Percentiles rank a stretch among this genome's conserved stretches.
phyloP scores from a whole-genome alignment of 2,329 filamentous ascomycete species.

The Chaetomiaceae sp. region DNA sequence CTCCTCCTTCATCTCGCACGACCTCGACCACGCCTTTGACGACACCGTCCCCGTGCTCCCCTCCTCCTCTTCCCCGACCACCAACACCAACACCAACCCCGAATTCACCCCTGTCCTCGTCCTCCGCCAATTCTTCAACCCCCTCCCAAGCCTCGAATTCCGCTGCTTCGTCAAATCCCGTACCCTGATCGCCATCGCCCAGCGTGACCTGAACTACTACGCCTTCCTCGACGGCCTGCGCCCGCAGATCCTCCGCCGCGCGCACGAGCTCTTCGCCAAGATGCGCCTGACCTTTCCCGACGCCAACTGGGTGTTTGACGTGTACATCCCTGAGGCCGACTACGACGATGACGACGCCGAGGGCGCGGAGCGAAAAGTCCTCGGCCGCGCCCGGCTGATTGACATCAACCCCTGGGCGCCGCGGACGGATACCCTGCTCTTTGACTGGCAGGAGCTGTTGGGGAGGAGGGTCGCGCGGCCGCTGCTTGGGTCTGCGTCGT shows the following conservation, averaged over 20 bases:
- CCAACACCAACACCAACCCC: conserved; percentile 19
- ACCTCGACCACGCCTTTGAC: conserved; percentile 89
- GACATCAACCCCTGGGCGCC: conserved; percentile 95
- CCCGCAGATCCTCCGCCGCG: conserved; percentile 60
- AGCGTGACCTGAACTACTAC: conserved; percentile 88
- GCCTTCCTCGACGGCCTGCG: conserved; percentile 67
- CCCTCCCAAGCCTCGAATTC: conserved; percentile 90
- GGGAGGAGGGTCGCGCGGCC: conserved; percentile 59
- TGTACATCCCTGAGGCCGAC: conserved; percentile 72
- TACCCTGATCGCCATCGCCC: conserved; percentile 74
- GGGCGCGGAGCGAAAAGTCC: conserved; percentile 42
- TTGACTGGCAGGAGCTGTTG: conserved; percentile 84
- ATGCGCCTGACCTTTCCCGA: conserved; percentile 78
- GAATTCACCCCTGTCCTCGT: conserved; percentile 72
- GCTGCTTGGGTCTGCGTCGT: conserved; percentile 44
- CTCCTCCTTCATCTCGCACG: conserved; percentile 90
- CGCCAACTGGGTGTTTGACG: conserved; percentile 79
- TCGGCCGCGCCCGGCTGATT: conserved; percentile 76
- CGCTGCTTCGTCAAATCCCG: conserved; percentile 87
- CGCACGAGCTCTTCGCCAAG: conserved; percentile 73
- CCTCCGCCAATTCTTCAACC: conserved; percentile 79
- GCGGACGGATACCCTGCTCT: conserved; percentile 82
- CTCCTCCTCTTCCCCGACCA: conserved; percentile 23
- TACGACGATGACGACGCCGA: conserved; percentile 32
- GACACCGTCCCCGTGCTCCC: conserved; percentile 57